Conservation (phyloP, 805 yeast genomes). For the Saccharomycopsis synnaedendra region DNA sequence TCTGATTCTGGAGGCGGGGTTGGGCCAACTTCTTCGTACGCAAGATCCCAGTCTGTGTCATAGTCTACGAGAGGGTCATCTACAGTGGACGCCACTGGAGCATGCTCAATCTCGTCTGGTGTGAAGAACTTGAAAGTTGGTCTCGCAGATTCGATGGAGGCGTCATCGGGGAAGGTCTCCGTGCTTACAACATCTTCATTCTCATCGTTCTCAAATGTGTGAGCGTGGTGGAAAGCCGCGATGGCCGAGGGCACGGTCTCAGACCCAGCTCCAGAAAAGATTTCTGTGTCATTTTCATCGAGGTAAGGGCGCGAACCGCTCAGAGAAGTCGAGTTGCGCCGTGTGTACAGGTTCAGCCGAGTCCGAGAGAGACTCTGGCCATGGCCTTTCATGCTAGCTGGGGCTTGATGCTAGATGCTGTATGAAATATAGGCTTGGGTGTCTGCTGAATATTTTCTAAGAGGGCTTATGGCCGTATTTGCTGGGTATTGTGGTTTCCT, state of each 20-base stretch:
- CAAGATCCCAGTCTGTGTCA: slow-evolving; percentile 63
- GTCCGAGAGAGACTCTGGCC: slow-evolving; percentile 5
- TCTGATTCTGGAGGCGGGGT: neutral
- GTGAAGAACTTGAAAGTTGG: slow-evolving; percentile 70
- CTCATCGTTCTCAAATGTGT: slow-evolving; percentile 27
- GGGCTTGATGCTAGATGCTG: too few relatives aligned
- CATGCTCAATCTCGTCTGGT: slow-evolving; percentile 69
- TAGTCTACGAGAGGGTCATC: slow-evolving; percentile 58
- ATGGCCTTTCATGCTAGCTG: too few relatives aligned
- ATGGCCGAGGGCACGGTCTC: slow-evolving; percentile 71
- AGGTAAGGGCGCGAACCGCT: slow-evolving; percentile 6
- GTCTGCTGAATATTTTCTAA: too few relatives aligned
- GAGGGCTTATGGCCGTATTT: too few relatives aligned
- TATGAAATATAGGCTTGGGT: too few relatives aligned
- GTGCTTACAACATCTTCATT: neutral
- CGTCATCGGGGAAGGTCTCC: slow-evolving; percentile 7
- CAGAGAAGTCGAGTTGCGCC: slow-evolving; percentile 11
- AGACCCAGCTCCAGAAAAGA: slow-evolving; percentile 69
- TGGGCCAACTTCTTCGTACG: slow-evolving; percentile 3
- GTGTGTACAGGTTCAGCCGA: slow-evolving; percentile 8
- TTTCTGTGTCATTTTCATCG: slow-evolving; percentile 54
- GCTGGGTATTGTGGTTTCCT: too few relatives aligned
- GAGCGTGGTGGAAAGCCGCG: slow-evolving; percentile 64
- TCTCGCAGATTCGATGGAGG: slow-evolving; percentile 19
- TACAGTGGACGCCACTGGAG: slow-evolving; percentile 66